phyloP scores from a whole-genome alignment of 2,329 filamentous ascomycete species.

The Escovopsis sp. region DNA sequence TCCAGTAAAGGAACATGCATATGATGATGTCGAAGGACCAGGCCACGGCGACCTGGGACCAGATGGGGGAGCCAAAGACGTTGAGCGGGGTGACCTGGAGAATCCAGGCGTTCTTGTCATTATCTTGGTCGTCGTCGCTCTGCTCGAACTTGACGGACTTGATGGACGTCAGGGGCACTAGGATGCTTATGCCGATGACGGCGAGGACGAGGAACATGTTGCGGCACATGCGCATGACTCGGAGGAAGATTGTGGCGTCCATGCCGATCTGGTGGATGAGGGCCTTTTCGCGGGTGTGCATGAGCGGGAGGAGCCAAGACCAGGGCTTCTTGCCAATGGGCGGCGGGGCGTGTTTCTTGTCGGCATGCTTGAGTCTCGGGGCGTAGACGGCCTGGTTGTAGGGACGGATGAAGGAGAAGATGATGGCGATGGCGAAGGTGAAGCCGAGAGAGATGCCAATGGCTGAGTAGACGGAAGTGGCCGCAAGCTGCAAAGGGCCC shows the following conservation, averaged over 20 bases:
- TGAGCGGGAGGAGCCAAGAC: constrained; percentile 69
- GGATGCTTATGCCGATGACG: constrained; percentile 57
- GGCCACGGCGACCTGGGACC: constrained; percentile 44
- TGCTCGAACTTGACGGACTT: constrained; percentile 18
- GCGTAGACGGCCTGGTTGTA: constrained; percentile 90
- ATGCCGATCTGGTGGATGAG: constrained; percentile 73
- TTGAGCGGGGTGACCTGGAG: constrained; percentile 44
- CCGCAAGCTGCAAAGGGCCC: constrained; percentile 12
- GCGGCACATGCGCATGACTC: constrained; percentile 79
- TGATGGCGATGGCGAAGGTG: constrained; percentile 56
- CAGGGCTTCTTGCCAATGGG: constrained; percentile 75
- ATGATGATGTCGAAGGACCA: constrained; percentile 62
- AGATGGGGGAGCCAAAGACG: constrained; percentile 37
- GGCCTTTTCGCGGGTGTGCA: constrained; percentile 62
- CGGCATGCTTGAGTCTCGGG: constrained; percentile 82
- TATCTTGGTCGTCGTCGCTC: constrained; percentile 4
- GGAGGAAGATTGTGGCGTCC: constrained; percentile 81
- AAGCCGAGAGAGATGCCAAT: constrained; percentile 66
- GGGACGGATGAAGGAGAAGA: constrained; percentile 81
- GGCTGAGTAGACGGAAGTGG: constrained; percentile 56
- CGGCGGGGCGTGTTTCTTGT: constrained; percentile 78
- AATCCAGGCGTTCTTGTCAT: constrained; percentile 28
- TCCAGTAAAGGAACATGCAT: constrained; percentile 74
- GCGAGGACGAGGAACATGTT: constrained; percentile 70
- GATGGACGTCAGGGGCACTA: constrained; percentile 66